Evolutionary conservation across 306 rosid genomes (phyloP).

Genomic region (Canavalia gladiata): DNA sequence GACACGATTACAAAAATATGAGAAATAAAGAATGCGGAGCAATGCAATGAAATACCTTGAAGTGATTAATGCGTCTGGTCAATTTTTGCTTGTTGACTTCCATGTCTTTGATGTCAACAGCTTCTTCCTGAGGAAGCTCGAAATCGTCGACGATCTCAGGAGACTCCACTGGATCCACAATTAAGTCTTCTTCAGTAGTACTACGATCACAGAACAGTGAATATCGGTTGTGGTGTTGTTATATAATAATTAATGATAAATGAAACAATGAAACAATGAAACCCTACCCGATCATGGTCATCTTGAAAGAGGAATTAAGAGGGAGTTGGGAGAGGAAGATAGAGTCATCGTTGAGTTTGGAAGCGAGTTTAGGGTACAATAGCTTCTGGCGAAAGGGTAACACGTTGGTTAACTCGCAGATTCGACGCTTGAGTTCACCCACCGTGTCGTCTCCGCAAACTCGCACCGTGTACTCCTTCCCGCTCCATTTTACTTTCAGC

Average conservation of each 20-base stretch:
- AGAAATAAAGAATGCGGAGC: not conserved
- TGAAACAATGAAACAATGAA: not conserved
- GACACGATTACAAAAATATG: not conserved
- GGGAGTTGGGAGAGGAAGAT: conserved; percentile 81
- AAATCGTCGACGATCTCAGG: conserved; percentile 91
- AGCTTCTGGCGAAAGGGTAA: conserved; percentile 94
- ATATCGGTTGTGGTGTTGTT: no score
- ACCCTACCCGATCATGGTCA: conserved; percentile 87
- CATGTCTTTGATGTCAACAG: conserved; percentile 79
- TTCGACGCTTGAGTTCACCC: conserved; percentile 90
- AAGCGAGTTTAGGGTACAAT: conserved; percentile 80
- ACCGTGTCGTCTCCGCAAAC: conserved; percentile 86
- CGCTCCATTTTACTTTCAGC: conserved; percentile 85
- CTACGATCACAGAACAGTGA: conserved; percentile 42
- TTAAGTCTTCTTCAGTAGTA: conserved; percentile 85
- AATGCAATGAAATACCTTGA: conserved; percentile 53
- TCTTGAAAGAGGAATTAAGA: conserved; percentile 76
- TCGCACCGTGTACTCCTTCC: conserved; percentile 88
- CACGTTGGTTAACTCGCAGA: conserved; percentile 87
- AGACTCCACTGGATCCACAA: conserved; percentile 76
- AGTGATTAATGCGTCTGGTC: conserved; percentile 69
- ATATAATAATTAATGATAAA: no score
- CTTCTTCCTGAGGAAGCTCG: conserved; percentile 82
- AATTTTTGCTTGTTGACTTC: conserved; percentile 75
- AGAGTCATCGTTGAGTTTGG: conserved; percentile 87